Evolutionary conservation across 495 filamentous ascomycete species (phyloP).

Genomic region (Astrothelium macrocarpum): DNA sequence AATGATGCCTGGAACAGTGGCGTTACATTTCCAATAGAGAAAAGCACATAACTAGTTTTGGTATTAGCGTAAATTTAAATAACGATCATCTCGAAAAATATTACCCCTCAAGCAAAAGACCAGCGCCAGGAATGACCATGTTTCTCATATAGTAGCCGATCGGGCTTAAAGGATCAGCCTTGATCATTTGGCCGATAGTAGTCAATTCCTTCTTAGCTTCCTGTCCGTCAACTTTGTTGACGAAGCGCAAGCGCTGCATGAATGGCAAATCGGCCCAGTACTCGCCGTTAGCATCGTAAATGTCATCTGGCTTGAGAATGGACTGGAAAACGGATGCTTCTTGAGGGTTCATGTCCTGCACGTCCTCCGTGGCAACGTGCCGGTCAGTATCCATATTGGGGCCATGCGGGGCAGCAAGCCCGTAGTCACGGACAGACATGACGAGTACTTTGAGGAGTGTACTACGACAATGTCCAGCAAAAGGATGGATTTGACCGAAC

Average conservation of each 20-base stretch:
- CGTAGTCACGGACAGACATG: slow-evolving; percentile 40
- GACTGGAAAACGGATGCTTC: slow-evolving; percentile 64
- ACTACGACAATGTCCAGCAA: neutral
- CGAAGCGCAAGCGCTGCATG: slow-evolving; percentile 56
- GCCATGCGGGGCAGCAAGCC: slow-evolving; percentile 35
- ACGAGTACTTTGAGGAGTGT: slow-evolving; percentile 10
- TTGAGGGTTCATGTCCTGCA: slow-evolving; percentile 44
- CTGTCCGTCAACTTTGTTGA: slow-evolving; percentile 52
- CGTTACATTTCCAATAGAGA: slow-evolving; percentile 83
- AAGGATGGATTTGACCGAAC: neutral
- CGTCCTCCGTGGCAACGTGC: slow-evolving; percentile 25
- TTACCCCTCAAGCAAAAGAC: slow-evolving; percentile 78
- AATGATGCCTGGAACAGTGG: slow-evolving; percentile 64
- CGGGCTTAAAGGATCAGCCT: slow-evolving; percentile 68
- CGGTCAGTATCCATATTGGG: slow-evolving; percentile 28
- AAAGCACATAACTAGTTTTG: slow-evolving; percentile 61
- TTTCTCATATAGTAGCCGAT: slow-evolving; percentile 76
- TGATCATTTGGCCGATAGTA: slow-evolving; percentile 64
- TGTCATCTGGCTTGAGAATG: slow-evolving; percentile 72
- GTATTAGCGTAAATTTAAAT: neutral
- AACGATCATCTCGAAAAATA: neutral
- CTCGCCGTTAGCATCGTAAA: slow-evolving; percentile 63
- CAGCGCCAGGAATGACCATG: slow-evolving; percentile 80
- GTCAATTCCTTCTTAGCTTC: slow-evolving; percentile 57
- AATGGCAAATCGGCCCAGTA: slow-evolving; percentile 85